These are phyloP conservation scores for Sporothrix variecibatus DNA, from an alignment of 2,329 filamentous ascomycete species.

Conservation along the genomic window DNA sequence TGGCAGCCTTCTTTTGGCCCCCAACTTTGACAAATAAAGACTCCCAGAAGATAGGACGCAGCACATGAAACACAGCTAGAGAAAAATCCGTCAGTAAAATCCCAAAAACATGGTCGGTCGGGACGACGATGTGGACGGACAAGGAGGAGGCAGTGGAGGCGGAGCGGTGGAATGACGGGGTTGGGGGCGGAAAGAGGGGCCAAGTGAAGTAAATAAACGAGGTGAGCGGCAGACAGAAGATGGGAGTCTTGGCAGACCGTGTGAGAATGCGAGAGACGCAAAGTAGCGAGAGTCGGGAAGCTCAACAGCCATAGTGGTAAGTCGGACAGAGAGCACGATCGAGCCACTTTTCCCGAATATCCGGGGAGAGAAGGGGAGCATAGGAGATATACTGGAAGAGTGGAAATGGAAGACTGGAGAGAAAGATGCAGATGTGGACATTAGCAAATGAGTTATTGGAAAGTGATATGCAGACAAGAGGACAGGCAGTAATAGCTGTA, in stretches of 20 bases:
- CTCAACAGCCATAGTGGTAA: not conserved
- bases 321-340: not conserved
- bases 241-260: not conserved
- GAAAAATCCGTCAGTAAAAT: not conserved
- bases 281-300: not conserved
- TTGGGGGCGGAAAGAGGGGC: not conserved
- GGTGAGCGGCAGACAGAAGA: not conserved
- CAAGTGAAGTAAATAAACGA: not conserved
- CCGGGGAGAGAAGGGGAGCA: not conserved
- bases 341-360: conserved; percentile 1
- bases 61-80: not conserved
- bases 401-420: not conserved
- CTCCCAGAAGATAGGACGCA: not conserved
- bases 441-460: not conserved
- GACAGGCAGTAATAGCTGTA: not conserved
- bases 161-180: not conserved
- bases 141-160: not conserved
- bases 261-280: not conserved
- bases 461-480: not conserved
- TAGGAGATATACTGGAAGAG: not conserved
- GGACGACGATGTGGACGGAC: not conserved
- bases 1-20: conserved; percentile 7
- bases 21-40: not conserved
- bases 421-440: not conserved
- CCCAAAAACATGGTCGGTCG: not conserved